Evolutionary conservation across 179 eudicot species (phyloP), one percentile per base, ranked within the genome.

Genomic region (Nepenthes alata): DNA sequence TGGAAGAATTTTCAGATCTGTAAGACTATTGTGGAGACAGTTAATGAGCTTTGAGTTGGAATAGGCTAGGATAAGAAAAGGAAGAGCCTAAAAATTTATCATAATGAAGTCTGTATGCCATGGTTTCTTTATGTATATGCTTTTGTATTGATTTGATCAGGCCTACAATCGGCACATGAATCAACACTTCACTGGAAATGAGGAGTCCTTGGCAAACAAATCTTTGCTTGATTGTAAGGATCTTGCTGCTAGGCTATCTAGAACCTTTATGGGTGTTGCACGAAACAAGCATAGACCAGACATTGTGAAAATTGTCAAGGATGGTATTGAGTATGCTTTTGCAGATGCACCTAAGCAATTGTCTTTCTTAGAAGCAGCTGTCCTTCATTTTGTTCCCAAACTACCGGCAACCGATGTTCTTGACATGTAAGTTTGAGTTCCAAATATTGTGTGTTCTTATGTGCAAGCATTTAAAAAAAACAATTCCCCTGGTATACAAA

Each of bases 311-410:
- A 78, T 90, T 70, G 93, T 82, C 68, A 77, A 72, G 70, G 95
- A 78, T 72, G 97, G 97, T 67, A 69, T 93, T 51, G 72, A 73
- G 61, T 90, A 78, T 81, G 97, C 97, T 62, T 93, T 93, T 66
- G 53, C 60, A 51, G 78, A 82, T 68, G 71, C 80, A 67, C 95
- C 98, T 67, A 75, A 74, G 75, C 83, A 67, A 37, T 67, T 93
- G 60, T 81, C 90, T 34, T 93, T 89, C 71, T 77, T 93, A 69
- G 85, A 85, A 59, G 77, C 88, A 53, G 84, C 80, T 56, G 81
- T 93, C 60, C 74, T 78, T 55, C 86, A 70, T 61, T 93, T 93
- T 72, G 85, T 75, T 11, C 73, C 81, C 79, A 89, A 83, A 69
- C 98, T 93, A 78, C 86, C 93, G 37, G 72, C 75, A 58, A 63